Evolutionary conservation across 371 early-diverging fungal species (phyloP).

Genomic region (Rhizopus microsporus): DNA sequence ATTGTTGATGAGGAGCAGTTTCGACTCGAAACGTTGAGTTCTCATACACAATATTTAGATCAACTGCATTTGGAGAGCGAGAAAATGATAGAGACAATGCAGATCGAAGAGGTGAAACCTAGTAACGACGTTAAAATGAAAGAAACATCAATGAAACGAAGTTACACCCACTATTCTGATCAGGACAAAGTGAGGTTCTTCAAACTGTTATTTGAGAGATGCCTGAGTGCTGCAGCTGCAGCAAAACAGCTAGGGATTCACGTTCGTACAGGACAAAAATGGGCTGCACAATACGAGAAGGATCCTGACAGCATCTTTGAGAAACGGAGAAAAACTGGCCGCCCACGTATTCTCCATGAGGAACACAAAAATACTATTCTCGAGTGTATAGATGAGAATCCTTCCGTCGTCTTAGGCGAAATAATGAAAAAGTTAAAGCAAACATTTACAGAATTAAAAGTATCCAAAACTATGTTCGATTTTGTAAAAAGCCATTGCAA

Average conservation of each 20-base stretch:
- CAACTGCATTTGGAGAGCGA: background rate
- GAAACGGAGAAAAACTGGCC: slow-evolving; percentile 10
- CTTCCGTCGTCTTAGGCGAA: too few species aligned
- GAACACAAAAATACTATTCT: too few species aligned
- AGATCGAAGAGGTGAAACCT: slow-evolving; percentile 6
- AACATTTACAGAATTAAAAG: too few species aligned
- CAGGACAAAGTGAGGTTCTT: slow-evolving; percentile 12
- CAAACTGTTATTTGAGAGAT: too few species aligned
- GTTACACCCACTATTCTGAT: slow-evolving; percentile 10
- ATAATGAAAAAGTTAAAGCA: too few species aligned
- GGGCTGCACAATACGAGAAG: slow-evolving; percentile 18
- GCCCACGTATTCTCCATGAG: background rate
- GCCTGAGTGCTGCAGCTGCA: too few species aligned
- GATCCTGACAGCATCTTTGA: slow-evolving; percentile 16
- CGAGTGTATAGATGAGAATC: too few species aligned
- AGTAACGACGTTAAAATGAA: slow-evolving; percentile 2
- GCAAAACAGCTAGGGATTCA: too few species aligned
- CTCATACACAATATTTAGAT: too few species aligned
- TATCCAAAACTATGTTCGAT: background rate
- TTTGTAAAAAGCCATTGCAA: too few species aligned
- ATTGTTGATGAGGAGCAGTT: too few species aligned
- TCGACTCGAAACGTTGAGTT: too few species aligned
- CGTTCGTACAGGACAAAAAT: background rate
- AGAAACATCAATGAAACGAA: slow-evolving; percentile 6
- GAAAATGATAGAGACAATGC: slow-evolving; percentile 3